Percentiles rank a stretch among this genome's conserved stretches.
Conservation (phyloP, 2,329 filamentous ascomycete genomes). For the Incumbomyces delicatus region DNA sequence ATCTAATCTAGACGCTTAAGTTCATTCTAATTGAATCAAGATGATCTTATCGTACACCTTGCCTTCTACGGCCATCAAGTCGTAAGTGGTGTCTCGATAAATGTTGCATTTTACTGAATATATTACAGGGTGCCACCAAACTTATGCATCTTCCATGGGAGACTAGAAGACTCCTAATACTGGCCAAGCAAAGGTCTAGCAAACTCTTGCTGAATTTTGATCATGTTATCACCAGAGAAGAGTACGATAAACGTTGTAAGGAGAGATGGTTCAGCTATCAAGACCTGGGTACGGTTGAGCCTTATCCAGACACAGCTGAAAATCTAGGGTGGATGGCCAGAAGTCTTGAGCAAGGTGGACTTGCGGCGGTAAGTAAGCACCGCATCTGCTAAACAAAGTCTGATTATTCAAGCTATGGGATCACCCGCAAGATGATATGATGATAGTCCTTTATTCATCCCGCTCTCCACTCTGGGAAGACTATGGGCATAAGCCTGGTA, state of each 20-base stretch:
- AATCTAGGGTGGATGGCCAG: constrained; percentile 8
- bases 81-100: no score
- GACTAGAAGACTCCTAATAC: constrained; percentile 3
- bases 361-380: constrained; percentile 6
- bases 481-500: constrained; percentile 1
- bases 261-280: constrained; percentile 5
- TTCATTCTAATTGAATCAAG: no score
- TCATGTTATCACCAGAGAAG: neutral
- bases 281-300: constrained; percentile 9
- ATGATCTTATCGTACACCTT: no score
- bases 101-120: no score
- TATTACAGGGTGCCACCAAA: constrained; percentile 11
- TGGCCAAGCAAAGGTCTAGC: neutral
- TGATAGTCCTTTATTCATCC: constrained; percentile 15
- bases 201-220: constrained; percentile 12
- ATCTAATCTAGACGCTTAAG: neutral
- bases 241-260: constrained; percentile 3
- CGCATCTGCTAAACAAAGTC: no score
- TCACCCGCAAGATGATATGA: constrained; percentile 11
- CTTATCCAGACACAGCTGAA: constrained; percentile 11
- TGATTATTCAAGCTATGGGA: constrained; percentile 11
- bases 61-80: no score
- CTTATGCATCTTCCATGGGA: constrained; percentile 13
- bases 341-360: constrained; percentile 11
- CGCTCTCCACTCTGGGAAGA: constrained; percentile 8